Conservation (phyloP, 1,284 basidiomycete genomes). For the Sutorius eximius region DNA sequence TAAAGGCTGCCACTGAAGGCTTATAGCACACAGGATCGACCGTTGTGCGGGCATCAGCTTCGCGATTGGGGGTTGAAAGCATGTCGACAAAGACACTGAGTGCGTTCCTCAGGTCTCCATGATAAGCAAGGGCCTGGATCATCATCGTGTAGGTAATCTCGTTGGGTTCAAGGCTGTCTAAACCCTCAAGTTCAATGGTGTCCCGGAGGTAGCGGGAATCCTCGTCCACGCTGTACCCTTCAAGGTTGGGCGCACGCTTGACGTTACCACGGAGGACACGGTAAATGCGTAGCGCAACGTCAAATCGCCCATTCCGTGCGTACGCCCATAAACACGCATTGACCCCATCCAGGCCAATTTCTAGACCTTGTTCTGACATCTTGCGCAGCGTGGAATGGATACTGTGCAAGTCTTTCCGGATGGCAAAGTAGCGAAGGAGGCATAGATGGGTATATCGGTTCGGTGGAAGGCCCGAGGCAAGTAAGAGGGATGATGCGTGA, state of each 20-base stretch:
- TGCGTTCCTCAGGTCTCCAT: conserved; percentile 62
- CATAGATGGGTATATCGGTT: conserved; percentile 62
- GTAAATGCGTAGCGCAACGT: conserved; percentile 62
- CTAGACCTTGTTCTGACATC: conserved; percentile 50
- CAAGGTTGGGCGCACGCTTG: conserved; percentile 36
- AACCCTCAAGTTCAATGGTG: conserved; percentile 47
- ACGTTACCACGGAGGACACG: conserved; percentile 56
- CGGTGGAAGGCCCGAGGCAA: conserved; percentile 50
- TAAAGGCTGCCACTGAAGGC: conserved; percentile 58
- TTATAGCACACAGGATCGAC: conserved; percentile 36
- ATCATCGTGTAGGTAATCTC: conserved; percentile 67
- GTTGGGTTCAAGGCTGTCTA: conserved; percentile 52
- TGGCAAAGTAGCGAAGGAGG: conserved; percentile 56
- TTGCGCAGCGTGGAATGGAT: conserved; percentile 54
- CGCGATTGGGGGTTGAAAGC: conserved; percentile 49
- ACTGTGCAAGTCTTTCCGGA: conserved; percentile 46
- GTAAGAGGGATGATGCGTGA: conserved; percentile 53
- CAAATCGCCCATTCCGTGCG: conserved; percentile 50
- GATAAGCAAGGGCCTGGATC: conserved; percentile 67
- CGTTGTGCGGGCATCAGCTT: conserved; percentile 33
- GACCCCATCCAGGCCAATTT: conserved; percentile 62
- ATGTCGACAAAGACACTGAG: conserved; percentile 71
- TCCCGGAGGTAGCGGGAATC: conserved; percentile 37
- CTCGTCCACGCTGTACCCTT: conserved; percentile 36
- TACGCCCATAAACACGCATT: conserved; percentile 71